phyloP scores from a whole-genome alignment of 768 basidiomycete genomes.

The Ramaria sp. region DNA sequence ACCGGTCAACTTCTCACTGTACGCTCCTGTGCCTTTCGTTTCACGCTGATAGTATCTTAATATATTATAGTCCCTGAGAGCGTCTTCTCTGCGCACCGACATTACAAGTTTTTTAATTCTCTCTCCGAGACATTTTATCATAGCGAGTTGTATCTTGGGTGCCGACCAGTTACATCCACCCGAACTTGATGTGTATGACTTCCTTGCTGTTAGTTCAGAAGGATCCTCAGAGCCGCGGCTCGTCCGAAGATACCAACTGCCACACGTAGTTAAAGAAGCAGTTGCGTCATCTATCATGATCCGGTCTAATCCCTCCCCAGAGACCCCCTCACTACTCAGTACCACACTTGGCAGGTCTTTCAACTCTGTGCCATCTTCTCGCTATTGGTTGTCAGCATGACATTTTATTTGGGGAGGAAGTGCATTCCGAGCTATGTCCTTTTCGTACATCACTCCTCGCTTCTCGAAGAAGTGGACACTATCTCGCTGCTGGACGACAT shows the following conservation, averaged over 20 bases:
- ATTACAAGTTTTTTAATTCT: slow-evolving; percentile 19
- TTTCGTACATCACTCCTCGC: slow-evolving; percentile 31
- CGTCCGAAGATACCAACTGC: background rate
- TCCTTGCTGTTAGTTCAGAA: background rate
- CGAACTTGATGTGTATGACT: slow-evolving; percentile 1
- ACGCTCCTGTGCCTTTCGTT: slow-evolving; percentile 17
- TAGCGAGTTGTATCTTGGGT: slow-evolving; percentile 1
- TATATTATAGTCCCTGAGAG: background rate
- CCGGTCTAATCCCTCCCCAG: slow-evolving; percentile 1
- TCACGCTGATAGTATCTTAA: background rate
- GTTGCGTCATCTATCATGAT: background rate
- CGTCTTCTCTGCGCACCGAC: background rate
- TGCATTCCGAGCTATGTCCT: slow-evolving; percentile 25
- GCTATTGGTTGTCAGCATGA: background rate
- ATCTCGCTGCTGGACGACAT: slow-evolving; percentile 12
- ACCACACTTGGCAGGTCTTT: background rate
- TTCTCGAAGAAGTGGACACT: slow-evolving; percentile 18
- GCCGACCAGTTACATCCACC: slow-evolving; percentile 14
- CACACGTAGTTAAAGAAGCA: background rate
- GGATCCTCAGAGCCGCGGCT: background rate
- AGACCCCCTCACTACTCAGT: background rate
- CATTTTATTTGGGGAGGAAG: slow-evolving; percentile 4
- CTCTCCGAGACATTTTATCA: slow-evolving; percentile 15
- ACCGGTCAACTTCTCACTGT: slow-evolving; percentile 41
- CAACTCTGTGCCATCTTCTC: background rate